Conservation (phyloP, 2,329 filamentous ascomycete genomes). For the Hypoxylon sp. region DNA sequence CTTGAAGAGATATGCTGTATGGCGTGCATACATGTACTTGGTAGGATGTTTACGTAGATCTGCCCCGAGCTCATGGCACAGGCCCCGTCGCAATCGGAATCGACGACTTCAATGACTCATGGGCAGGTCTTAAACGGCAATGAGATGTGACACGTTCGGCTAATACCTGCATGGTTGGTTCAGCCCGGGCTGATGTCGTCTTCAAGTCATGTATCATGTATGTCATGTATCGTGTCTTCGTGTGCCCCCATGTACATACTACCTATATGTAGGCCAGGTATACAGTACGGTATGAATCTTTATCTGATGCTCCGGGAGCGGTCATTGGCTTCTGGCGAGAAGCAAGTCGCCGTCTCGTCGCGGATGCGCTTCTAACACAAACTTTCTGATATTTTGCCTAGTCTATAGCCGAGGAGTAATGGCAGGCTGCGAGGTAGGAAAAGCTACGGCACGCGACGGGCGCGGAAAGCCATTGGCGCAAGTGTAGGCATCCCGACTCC, state of each 20-base stretch:
- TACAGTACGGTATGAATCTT: neutral
- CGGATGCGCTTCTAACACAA: constrained; percentile 6
- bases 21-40: neutral
- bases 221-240: too few relatives aligned
- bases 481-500: constrained; percentile 14
- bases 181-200: neutral
- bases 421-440: neutral
- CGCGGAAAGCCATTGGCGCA: constrained; percentile 20
- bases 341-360: constrained; percentile 8
- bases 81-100: constrained; percentile 13
- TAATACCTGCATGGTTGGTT: constrained; percentile 2
- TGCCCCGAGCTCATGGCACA: constrained; percentile 2
- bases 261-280: neutral
- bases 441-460: constrained; percentile 16
- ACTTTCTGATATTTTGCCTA: constrained; percentile 22
- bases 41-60: constrained; percentile 18
- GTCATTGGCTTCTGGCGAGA: neutral
- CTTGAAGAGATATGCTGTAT: too few relatives aligned
- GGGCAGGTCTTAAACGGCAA: constrained; percentile 2
- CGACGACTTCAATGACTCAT: constrained; percentile 3
- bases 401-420: constrained; percentile 19
- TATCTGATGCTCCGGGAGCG: neutral
- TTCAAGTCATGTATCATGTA: too few relatives aligned
- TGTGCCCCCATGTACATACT: too few relatives aligned
- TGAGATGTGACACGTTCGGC: constrained; percentile 2